Evolutionary conservation across 352 stramenopile species (phyloP), one percentile per base, ranked within the genome.

Genomic region (Plasmopara viticola): DNA sequence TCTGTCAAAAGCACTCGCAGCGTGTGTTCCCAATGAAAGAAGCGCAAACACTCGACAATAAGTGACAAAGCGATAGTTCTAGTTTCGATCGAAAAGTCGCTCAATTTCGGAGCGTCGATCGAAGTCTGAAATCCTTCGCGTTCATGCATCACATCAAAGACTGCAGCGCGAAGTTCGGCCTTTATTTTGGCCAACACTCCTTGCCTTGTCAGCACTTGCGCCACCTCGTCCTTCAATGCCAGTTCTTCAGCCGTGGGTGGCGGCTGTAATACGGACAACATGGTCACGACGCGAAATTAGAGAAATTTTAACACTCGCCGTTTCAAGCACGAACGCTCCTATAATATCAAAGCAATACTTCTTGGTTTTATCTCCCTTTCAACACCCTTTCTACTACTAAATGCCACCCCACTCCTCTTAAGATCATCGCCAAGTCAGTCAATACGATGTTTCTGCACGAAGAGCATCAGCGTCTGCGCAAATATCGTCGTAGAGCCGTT

Each of bases 401-500:
- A 25, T 25, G 20, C 20, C 20, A 25, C 20, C 20, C 20, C 20
- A 25, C 20, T 25, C 20, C 1, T 25, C 20, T 25, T 25, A 3
- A n/a, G 20, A 25, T 25, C 20, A 25, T 25, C 20, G 20, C 20
- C 20, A 25, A 25, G 20, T 35, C 7, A 5, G 10, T 35, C 31
- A 35, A 5, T 2, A 35, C 7, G 31, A 56, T 34, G 10, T 34
- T 40, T 45, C 39, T 38, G 68, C 54, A 38, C 67, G 49, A 9
- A 85, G 60, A 58, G 69, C 60, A 0, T 78, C 70, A 1, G 68
- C 82, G 55, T 94, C 84, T 0, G 74, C 78, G 41, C 78, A 89
- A 45, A 94, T 90, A 49, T 92, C 76, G 40, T 91, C 84, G 54
- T 94, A 94, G 28, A 94, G 64, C n/a, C 68, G 81, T 57, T 94